Evolutionary conservation across 345 rosid genomes (phyloP).

Genomic region (Heritiera littoralis): DNA sequence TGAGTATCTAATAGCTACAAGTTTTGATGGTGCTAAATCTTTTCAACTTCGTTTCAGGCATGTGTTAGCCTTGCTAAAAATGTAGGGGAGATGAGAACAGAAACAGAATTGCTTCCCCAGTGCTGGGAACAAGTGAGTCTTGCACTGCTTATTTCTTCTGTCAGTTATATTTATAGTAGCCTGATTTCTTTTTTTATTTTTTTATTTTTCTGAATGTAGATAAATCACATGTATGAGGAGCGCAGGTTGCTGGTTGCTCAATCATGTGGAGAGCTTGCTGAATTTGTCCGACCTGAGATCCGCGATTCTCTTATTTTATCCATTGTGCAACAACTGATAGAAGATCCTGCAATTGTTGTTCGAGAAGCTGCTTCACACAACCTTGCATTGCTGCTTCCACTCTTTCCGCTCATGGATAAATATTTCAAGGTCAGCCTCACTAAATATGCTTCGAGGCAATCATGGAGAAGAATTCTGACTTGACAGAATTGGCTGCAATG

Average conservation of each 20-base stretch:
- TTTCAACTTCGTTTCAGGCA: constrained; percentile 60
- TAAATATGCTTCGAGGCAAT: constrained; percentile 71
- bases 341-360: constrained; percentile 92
- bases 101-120: constrained; percentile 94
- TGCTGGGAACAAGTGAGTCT: constrained; percentile 96
- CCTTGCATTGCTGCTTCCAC: constrained; percentile 91
- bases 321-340: constrained; percentile 84
- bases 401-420: constrained; percentile 88
- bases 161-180: constrained; percentile 24
- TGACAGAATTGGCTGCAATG: constrained; percentile 68
- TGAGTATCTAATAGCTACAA: constrained; percentile 15
- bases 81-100: constrained; percentile 99
- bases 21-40: constrained; percentile 30
- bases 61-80: constrained; percentile 89
- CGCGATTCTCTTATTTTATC: constrained; percentile 97
- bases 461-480: constrained; percentile 78
- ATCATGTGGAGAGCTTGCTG: constrained; percentile 97
- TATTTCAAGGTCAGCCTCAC: constrained; percentile 98
- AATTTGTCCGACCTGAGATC: constrained; percentile 87
- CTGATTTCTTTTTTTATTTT: constrained; percentile 26
- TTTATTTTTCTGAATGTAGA: constrained; percentile 48
- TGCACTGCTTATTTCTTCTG: background rate
- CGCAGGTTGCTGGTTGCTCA: constrained; percentile 98
- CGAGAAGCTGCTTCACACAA: constrained; percentile 95
- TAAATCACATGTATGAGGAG: constrained; percentile 94